Evolutionary conservation across 2,329 filamentous ascomycete genomes (phyloP).

Genomic region (Paecilomyces niveus): DNA sequence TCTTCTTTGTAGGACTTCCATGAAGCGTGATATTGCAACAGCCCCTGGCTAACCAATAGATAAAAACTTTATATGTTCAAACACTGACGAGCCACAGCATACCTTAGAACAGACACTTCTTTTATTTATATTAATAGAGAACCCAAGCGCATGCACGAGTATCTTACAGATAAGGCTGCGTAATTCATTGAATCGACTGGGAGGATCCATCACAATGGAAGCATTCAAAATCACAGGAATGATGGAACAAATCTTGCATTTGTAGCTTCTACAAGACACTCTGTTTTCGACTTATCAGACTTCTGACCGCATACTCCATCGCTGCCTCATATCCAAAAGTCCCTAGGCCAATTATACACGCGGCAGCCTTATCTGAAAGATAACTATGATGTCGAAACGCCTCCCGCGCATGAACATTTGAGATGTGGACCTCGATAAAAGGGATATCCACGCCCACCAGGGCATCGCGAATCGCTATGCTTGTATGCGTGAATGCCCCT

Average conservation of each 20-base stretch:
- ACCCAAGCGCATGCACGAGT: too few relatives aligned
- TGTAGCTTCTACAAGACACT: not conserved
- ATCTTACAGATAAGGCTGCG: too few relatives aligned
- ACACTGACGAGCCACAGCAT: too few relatives aligned
- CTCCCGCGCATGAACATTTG: conserved; percentile 67
- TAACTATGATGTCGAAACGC: conserved; percentile 63
- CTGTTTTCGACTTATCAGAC: conserved; percentile 14
- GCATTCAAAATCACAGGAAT: too few relatives aligned
- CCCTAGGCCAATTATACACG: conserved; percentile 64
- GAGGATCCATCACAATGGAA: too few relatives aligned
- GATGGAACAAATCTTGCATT: not conserved
- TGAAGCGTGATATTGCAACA: too few relatives aligned
- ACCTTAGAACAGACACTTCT: too few relatives aligned
- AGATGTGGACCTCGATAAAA: conserved; percentile 72
- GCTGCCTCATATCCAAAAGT: conserved; percentile 56
- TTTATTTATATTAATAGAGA: too few relatives aligned
- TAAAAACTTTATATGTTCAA: too few relatives aligned
- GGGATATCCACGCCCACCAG: conserved; percentile 61
- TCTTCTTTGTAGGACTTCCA: too few relatives aligned
- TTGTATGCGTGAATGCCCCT: conserved; percentile 68
- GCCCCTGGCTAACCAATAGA: too few relatives aligned
- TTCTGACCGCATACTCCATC: conserved; percentile 44
- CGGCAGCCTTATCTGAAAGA: conserved; percentile 67
- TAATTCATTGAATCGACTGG: too few relatives aligned
- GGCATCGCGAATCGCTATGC: conserved; percentile 68